These are phyloP conservation scores for Aureobasidium sp. DNA, from an alignment of 2,329 filamentous ascomycete species.

Conservation along the genomic window DNA sequence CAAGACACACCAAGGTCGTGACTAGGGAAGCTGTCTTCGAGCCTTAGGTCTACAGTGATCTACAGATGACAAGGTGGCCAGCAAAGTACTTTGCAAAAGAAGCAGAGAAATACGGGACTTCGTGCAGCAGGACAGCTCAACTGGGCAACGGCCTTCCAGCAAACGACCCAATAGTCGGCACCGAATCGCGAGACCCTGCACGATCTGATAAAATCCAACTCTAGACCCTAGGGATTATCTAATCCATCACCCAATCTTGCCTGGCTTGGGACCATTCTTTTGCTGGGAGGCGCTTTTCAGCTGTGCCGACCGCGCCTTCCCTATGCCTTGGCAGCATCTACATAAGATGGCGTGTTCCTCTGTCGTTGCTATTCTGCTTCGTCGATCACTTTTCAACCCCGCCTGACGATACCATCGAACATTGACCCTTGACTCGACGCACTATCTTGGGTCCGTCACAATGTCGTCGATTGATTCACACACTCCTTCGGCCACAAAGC, in stretches of 20 bases:
- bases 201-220: neutral
- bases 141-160: neutral
- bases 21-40: neutral
- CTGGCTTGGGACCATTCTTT: conserved; percentile 2
- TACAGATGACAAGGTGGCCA: neutral
- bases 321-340: neutral
- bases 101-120: neutral
- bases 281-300: neutral
- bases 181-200: neutral
- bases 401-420: neutral
- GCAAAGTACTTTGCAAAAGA: neutral
- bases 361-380: neutral
- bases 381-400: neutral
- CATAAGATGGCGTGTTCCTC: conserved; percentile 3
- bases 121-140: neutral
- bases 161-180: neutral
- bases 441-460: neutral
- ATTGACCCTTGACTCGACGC: neutral
- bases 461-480: neutral
- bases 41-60: neutral
- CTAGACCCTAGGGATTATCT: neutral
- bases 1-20: neutral
- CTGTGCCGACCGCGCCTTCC: neutral
- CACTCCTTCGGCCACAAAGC: neutral
- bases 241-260: conserved; percentile 12